phyloP scores from a whole-genome alignment of 371 early-diverging fungal genomes.

The Coemansia linderi region DNA sequence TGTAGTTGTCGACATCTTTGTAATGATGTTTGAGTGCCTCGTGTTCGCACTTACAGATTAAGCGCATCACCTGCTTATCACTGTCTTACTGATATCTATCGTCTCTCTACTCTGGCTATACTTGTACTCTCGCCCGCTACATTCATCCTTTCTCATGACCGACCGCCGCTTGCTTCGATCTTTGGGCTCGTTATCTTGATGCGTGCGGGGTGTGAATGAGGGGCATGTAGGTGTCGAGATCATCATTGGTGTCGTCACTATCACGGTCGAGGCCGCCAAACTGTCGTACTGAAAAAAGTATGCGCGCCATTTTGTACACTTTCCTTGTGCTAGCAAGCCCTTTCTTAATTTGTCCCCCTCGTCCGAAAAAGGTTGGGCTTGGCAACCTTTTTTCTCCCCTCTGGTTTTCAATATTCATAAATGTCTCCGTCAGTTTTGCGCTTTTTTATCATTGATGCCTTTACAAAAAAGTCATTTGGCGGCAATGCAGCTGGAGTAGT shows the following conservation, averaged over 20 bases:
- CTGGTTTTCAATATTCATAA: not conserved
- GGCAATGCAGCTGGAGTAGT: slow-evolving; percentile 53
- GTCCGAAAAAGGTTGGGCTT: not conserved
- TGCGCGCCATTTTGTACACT: not conserved
- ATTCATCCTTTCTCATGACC: not conserved
- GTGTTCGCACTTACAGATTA: slow-evolving; percentile 50
- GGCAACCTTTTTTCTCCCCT: not conserved
- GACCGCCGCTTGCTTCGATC: not conserved
- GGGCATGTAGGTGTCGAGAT: slow-evolving; percentile 67
- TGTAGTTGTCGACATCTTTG: slow-evolving; percentile 52
- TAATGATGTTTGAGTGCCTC: slow-evolving; percentile 50
- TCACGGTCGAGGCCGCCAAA: slow-evolving; percentile 67
- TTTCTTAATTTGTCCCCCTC: not conserved
- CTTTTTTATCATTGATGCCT: slow-evolving; percentile 32
- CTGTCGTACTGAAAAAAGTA: slow-evolving; percentile 25
- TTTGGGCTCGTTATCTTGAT: slow-evolving; percentile 9
- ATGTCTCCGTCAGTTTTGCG: not conserved
- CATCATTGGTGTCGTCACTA: slow-evolving; percentile 76
- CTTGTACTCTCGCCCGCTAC: not conserved
- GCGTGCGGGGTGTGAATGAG: not conserved
- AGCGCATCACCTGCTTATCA: not conserved
- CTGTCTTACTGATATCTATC: slow-evolving; percentile 12
- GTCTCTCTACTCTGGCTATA: slow-evolving; percentile 8
- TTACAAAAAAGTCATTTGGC: slow-evolving; percentile 29
- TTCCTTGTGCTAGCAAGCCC: not conserved